Base-by-base conservation (phyloP, 2,329 filamentous ascomycete species). In the Paracoccidioides brasiliensis region DNA sequence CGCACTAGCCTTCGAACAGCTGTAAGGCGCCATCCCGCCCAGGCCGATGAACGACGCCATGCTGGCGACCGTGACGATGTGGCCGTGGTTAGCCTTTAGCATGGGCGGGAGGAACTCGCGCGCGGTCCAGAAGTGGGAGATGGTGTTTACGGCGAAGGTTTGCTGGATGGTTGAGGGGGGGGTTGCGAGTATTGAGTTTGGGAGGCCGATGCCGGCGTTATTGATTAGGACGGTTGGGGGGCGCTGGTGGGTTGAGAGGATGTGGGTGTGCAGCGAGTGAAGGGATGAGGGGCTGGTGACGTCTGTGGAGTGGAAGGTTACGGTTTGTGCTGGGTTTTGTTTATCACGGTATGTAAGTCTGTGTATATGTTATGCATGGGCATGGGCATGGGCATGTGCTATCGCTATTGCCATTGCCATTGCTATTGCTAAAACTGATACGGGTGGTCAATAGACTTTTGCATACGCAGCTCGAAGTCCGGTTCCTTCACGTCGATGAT, bases 31-130 rank as follows among this genome's bases (percentile, higher is more conserved):
- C 58, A 81, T 75, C 35, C 76, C 72, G 1, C 70, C 72, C 3
- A 75, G 59, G 0, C 69, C 67, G 4, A 78, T 56, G 61, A 77
- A 80, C 40, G 74, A 76, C 8, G 77, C 77, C 62, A 76, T 70
- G 56, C 75, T 78, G 2, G 80, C 78, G 12, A 82, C 71, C 0
- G 78, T 80, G 9, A 83, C 70, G 35, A 82, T 69, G 58, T 82
- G 79, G 2, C 80, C 80, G 60, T 79, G 78, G 60, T 78, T 75
- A 15, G 68, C 66, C 46, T 63, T 61, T 28, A 79, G 62, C 77
- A 80, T 80, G 52, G 68, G 66, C 0, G 78, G 78, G 37, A 80
- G 60, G 65, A 80, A 79, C 58, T 77, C 76, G 53, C 74, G 71
- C 8, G 77, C 72, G 56, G 72, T 76, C 56, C 72, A 71, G 65